phyloP scores from a whole-genome alignment of 2,329 filamentous ascomycete genomes.

The Metarhizium album region DNA sequence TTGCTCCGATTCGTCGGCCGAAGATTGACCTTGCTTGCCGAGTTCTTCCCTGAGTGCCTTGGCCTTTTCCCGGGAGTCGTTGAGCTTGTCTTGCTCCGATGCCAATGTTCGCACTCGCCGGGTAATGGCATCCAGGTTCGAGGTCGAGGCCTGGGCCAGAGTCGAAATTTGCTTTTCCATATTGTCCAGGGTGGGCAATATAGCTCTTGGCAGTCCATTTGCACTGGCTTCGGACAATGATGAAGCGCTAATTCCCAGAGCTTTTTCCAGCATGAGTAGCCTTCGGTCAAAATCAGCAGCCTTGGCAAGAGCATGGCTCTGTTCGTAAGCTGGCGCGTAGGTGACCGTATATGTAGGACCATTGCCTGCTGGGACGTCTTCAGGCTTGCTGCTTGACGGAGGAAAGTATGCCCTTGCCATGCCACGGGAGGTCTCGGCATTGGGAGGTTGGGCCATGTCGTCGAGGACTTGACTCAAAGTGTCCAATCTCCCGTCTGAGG shows the following conservation, averaged over 20 bases:
- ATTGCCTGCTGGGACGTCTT: slow-evolving; percentile 12
- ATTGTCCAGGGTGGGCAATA: slow-evolving; percentile 71
- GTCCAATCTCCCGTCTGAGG: slow-evolving; percentile 31
- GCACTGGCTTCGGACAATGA: slow-evolving; percentile 51
- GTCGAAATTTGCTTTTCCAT: slow-evolving; percentile 73
- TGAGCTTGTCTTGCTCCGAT: slow-evolving; percentile 61
- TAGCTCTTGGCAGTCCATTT: slow-evolving; percentile 50
- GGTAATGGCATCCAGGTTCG: slow-evolving; percentile 62
- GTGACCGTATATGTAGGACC: slow-evolving; percentile 52
- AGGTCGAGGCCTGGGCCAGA: slow-evolving; percentile 60
- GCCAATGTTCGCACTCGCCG: slow-evolving; percentile 59
- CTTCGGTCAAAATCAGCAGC: slow-evolving; percentile 82
- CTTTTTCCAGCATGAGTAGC: slow-evolving; percentile 66
- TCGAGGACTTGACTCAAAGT: slow-evolving; percentile 65
- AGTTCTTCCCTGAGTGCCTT: slow-evolving; percentile 51
- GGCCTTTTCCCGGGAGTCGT: slow-evolving; percentile 52
- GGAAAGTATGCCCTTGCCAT: slow-evolving; percentile 7
- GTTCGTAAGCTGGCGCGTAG: slow-evolving; percentile 53
- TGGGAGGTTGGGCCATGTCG: slow-evolving; percentile 37
- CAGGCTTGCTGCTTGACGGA: slow-evolving; percentile 10
- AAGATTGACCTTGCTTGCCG: slow-evolving; percentile 32
- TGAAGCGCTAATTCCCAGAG: slow-evolving; percentile 66
- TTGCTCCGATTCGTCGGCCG: slow-evolving; percentile 53
- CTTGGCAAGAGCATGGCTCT: slow-evolving; percentile 63
- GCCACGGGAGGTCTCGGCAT: slow-evolving; percentile 8